Conservation (phyloP, 2,329 filamentous ascomycete genomes). For the Cercospora sesami region DNA sequence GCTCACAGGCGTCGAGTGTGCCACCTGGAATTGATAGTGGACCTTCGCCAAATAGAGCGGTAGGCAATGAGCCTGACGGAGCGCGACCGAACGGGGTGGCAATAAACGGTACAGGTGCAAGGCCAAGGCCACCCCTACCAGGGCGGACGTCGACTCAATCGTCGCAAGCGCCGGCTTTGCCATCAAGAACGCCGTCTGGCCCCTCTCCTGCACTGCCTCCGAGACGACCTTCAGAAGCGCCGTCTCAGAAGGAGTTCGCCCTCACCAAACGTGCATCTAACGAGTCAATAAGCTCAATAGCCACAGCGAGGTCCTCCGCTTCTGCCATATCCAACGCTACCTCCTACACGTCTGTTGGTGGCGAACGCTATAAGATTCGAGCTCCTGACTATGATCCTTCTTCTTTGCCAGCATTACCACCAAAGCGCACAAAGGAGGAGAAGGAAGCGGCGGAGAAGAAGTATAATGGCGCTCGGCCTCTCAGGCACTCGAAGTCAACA, state of each 20-base stretch:
- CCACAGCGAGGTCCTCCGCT: conserved; percentile 49
- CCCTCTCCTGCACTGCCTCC: conserved; percentile 47
- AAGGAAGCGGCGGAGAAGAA: conserved; percentile 38
- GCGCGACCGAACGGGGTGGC: conserved; percentile 16
- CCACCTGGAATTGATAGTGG: conserved; percentile 43
- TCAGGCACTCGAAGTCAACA: conserved; percentile 28
- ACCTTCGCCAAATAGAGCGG: conserved; percentile 36
- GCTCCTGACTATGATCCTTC: conserved; percentile 59
- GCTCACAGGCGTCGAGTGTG: conserved; percentile 39
- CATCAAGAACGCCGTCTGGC: conserved; percentile 44
- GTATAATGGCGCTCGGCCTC: conserved; percentile 25
- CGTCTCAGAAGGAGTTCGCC: conserved; percentile 30
- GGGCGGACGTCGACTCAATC: conserved; percentile 43
- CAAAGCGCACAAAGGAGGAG: conserved; percentile 49
- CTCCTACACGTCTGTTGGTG: conserved; percentile 32
- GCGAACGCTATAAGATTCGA: conserved; percentile 30
- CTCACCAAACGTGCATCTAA: conserved; percentile 44
- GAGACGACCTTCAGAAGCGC: conserved; percentile 45
- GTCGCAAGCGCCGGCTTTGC: conserved; percentile 48
- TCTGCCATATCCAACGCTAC: conserved; percentile 50
- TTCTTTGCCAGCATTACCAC: conserved; percentile 56
- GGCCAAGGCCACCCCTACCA: conserved; percentile 47
- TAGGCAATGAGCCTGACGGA: conserved; percentile 44
- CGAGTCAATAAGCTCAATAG: conserved; percentile 56
- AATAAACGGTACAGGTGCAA: conserved; percentile 29